Evolutionary conservation across 2,329 filamentous ascomycete genomes (phyloP), one percentile per base, ranked within the genome.

Genomic region (Xylaria sp.): DNA sequence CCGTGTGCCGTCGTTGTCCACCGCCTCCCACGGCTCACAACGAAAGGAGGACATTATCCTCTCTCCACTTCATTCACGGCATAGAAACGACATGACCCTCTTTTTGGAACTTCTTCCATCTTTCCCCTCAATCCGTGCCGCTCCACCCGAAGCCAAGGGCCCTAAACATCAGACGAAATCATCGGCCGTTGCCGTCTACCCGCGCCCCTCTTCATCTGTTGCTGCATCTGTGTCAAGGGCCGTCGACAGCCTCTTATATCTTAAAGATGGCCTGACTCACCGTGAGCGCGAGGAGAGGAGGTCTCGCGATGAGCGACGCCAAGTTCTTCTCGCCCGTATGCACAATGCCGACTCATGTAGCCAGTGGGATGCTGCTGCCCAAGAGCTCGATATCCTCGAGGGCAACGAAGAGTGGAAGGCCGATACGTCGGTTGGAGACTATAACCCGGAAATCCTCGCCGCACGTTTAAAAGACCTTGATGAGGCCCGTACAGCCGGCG

Each of bases 371-470:
- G 83, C 83, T 17, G 91, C 92, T 10, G 94, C 94, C 2, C 85
- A 85, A 51, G 90, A 94, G 76, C 87, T 97, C 51, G 94, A 97
- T 77, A 79, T 85, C 10, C 82, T 97, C 15, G 93, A 97, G 78
- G 90, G 90, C 54, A 93, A 95, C 76, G 90, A 95, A 72, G 81
- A 84, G 33, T 97, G 94, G 94, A 97, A 97, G 78, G 79, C 84
- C 38, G 88, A 92, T 59, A 81, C 87, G 9, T 78, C 76, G 0
- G 80, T 86, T n/a, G 82, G 86, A 56, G 90, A 94, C 73, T 96
- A 94, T 79, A 89, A 95, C 74, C 86, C 89, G 0, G 82, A 83
- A 0, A 82, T 97, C 9, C 88, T 97, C 49, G 84, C 90, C 71
- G 83, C 86, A 38, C 89, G 92, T n/a, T 82, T 97, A 51, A 82